phyloP scores from a whole-genome alignment of 805 yeast species.

The Lachancea mirantina region DNA sequence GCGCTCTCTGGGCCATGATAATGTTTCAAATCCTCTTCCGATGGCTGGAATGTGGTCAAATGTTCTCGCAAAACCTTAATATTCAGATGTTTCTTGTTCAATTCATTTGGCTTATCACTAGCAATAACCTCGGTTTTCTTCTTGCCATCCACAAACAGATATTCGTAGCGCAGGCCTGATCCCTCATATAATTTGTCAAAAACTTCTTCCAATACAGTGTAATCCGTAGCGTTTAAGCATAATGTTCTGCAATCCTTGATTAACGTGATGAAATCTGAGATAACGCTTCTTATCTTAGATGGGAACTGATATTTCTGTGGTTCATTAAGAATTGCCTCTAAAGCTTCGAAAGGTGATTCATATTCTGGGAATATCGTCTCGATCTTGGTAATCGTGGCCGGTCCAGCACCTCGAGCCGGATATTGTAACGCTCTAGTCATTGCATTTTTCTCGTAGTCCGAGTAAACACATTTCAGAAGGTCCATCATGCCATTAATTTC shows the following conservation, averaged over 20 bases:
- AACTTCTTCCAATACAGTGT: conserved; percentile 14
- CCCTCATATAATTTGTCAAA: conserved; percentile 26
- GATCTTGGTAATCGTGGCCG: conserved; percentile 36
- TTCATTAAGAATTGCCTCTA: conserved; percentile 13
- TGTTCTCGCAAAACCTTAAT: conserved; percentile 19
- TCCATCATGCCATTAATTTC: conserved; percentile 61
- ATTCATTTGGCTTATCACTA: conserved; percentile 16
- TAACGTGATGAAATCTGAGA: conserved; percentile 19
- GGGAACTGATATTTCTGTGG: conserved; percentile 7
- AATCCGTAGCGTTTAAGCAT: conserved; percentile 1
- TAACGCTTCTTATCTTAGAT: conserved; percentile 16
- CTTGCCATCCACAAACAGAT: conserved; percentile 21
- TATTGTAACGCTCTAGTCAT: conserved; percentile 47
- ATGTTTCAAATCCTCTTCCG: conserved; percentile 18
- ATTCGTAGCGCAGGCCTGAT: conserved; percentile 27
- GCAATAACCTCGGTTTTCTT: conserved; percentile 18
- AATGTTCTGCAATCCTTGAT: conserved; percentile 18
- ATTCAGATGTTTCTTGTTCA: conserved; percentile 26
- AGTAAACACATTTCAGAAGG: conserved; percentile 54
- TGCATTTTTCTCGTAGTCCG: conserved; percentile 55
- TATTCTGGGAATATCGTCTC: conserved; percentile 6
- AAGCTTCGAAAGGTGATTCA: conserved; percentile 6
- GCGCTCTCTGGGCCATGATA: conserved; percentile 15
- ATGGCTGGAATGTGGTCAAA: conserved; percentile 10
- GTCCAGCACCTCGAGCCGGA: conserved; percentile 67